Conservation (phyloP, 768 basidiomycete genomes). For the Pulveroboletus ravenelii region DNA sequence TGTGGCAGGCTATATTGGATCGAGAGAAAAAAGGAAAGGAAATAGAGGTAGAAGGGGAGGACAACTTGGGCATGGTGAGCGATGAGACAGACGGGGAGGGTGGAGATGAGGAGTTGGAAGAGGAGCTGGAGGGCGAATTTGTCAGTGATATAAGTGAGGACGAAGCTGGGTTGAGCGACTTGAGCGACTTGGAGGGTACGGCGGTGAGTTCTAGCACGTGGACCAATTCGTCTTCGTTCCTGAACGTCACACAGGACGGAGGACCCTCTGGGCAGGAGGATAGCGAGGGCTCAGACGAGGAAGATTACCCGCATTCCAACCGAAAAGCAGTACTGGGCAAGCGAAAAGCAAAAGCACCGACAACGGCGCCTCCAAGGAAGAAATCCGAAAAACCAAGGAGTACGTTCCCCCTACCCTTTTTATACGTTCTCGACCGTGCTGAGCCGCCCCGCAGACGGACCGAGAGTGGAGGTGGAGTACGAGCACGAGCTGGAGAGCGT, state of each 20-base stretch:
- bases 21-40: constrained; percentile 55
- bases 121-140: constrained; percentile 51
- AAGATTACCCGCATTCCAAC: constrained; percentile 33
- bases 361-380: constrained; percentile 40
- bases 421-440: constrained; percentile 5
- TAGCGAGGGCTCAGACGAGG: constrained; percentile 40
- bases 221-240: neutral
- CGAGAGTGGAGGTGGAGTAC: constrained; percentile 93
- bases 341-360: constrained; percentile 51
- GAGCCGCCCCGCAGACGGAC: constrained; percentile 46
- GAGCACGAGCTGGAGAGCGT: constrained; percentile 83
- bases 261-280: constrained; percentile 40
- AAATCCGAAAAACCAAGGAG: constrained; percentile 62
- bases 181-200: constrained; percentile 62
- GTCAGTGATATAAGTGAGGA: constrained; percentile 54
- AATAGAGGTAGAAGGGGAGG: constrained; percentile 41
- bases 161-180: constrained; percentile 38
- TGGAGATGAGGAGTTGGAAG: constrained; percentile 44
- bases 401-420: constrained; percentile 31
- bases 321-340: constrained; percentile 56
- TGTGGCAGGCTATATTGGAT: constrained; percentile 91
- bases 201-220: constrained; percentile 40
- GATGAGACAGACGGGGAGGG: constrained; percentile 55
- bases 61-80: constrained; percentile 40
- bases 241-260: constrained; percentile 32